Conservation (phyloP, 176 grass and related monocot genomes). For the Luzula sylvatica region DNA sequence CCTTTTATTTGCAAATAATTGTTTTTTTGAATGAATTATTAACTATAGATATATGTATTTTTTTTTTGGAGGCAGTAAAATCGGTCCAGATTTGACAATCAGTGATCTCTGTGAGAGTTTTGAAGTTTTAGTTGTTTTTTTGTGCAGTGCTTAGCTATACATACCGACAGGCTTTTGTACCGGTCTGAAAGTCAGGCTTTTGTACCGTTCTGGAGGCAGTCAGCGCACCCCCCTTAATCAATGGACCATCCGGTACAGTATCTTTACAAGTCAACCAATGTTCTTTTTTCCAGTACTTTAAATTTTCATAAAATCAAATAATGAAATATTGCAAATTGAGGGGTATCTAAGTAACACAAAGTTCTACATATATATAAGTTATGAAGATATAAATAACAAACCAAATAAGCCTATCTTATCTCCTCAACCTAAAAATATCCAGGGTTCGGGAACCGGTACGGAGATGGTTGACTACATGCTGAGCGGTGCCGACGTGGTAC, state of each 20-base stretch:
- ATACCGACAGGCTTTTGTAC: conserved; percentile 15
- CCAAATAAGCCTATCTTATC: conserved; percentile 24
- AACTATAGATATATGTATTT: too few species aligned
- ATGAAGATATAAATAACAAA: conserved; percentile 8
- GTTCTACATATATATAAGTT: background rate
- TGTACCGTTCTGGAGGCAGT: conserved; percentile 10
- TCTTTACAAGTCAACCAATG: conserved; percentile 20
- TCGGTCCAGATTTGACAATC: conserved; percentile 14
- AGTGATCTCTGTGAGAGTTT: conserved; percentile 11
- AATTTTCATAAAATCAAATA: background rate
- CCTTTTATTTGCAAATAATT: background rate
- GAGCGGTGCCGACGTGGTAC: conserved; percentile 61
- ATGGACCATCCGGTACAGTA: conserved; percentile 27
- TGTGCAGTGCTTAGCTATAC: conserved; percentile 2
- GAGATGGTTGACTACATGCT: conserved; percentile 95
- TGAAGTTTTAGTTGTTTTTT: conserved; percentile 9
- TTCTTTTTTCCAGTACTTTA: conserved; percentile 1
- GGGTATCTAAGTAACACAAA: background rate
- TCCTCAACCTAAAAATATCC: conserved; percentile 10
- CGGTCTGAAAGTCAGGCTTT: conserved; percentile 1
- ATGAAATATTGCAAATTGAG: background rate
- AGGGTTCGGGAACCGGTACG: conserved; percentile 18
- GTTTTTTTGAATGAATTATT: background rate
- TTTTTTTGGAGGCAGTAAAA: too few species aligned
- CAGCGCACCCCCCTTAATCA: conserved; percentile 15